phyloP scores from a whole-genome alignment of 2,329 filamentous ascomycete genomes.

The Aspergillus bombycis region DNA sequence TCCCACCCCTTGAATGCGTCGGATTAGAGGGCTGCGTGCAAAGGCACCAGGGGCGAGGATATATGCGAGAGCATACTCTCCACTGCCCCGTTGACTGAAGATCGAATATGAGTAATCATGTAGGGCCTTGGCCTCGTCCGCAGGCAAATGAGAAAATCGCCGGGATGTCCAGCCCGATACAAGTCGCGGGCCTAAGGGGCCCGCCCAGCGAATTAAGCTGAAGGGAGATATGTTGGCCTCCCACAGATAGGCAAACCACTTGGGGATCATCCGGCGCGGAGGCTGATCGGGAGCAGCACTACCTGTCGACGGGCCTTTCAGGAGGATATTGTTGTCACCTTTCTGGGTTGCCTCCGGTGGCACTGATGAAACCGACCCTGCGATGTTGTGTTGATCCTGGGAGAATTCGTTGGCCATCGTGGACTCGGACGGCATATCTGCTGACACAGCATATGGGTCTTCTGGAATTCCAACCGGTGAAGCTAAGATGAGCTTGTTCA shows the following conservation, averaged over 20 bases:
- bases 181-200: constrained; percentile 85
- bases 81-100: constrained; percentile 88
- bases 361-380: constrained; percentile 26
- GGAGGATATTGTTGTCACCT: constrained; percentile 58
- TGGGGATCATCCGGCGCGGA: constrained; percentile 67
- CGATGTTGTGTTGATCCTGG: constrained; percentile 65
- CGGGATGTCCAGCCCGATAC: constrained; percentile 94
- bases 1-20: constrained; percentile 82
- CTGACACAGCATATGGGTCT: constrained; percentile 84
- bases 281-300: constrained; percentile 40
- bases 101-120: constrained; percentile 95
- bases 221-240: constrained; percentile 97
- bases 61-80: constrained; percentile 91
- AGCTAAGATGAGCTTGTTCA: constrained; percentile 95
- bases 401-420: constrained; percentile 77
- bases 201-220: constrained; percentile 82
- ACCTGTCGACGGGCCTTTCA: constrained; percentile 36
- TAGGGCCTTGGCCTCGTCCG: constrained; percentile 76
- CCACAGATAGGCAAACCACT: constrained; percentile 93
- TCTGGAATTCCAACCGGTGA: constrained; percentile 94
- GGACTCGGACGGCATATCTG: constrained; percentile 73
- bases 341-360: constrained; percentile 30
- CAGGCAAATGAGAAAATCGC: constrained; percentile 84
- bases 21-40: constrained; percentile 82
- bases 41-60: constrained; percentile 92